Percentiles rank a stretch among this genome's conserved stretches.
These are phyloP conservation scores for Hypocreales sp. DNA, from an alignment of 2,329 filamentous ascomycete species.

Conservation along the genomic window DNA sequence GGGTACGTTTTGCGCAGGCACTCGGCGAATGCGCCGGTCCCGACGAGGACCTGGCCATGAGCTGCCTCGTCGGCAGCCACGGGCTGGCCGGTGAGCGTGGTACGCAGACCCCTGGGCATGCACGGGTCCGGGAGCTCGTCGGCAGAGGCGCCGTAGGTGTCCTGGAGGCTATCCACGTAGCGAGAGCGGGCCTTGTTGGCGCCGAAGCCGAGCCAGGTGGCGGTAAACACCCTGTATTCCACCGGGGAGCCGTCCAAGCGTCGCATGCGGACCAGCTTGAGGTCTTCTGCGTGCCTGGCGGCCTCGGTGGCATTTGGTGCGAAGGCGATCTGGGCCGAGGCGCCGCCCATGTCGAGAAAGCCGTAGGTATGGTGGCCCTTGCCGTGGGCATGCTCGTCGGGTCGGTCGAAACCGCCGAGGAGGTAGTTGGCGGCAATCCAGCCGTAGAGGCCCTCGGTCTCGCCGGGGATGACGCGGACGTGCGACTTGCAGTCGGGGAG, in stretches of 20 bases:
- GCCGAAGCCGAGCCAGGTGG: slow-evolving; percentile 95
- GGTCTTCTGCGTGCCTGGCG: slow-evolving; percentile 73
- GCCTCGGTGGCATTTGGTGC: slow-evolving; percentile 87
- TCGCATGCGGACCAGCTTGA: slow-evolving; percentile 74
- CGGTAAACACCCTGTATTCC: slow-evolving; percentile 86
- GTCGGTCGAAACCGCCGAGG: slow-evolving; percentile 74
- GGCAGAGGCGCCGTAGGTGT: slow-evolving; percentile 42
- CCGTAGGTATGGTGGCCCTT: slow-evolving; percentile 90
- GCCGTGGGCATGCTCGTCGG: slow-evolving; percentile 61
- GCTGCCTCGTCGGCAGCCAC: slow-evolving; percentile 19
- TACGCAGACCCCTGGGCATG: slow-evolving; percentile 61
- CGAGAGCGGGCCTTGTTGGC: slow-evolving; percentile 80
- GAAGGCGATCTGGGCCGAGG: slow-evolving; percentile 95
- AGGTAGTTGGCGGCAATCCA: slow-evolving; percentile 97
- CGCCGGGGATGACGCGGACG: slow-evolving; percentile 87
- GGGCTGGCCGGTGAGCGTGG: slow-evolving; percentile 53
- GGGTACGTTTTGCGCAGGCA: slow-evolving; percentile 74
- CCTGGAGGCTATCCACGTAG: slow-evolving; percentile 64
- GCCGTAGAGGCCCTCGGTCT: slow-evolving; percentile 90
- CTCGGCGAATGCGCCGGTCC: slow-evolving; percentile 76
- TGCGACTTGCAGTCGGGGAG: slow-evolving; percentile 82
- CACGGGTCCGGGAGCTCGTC: slow-evolving; percentile 80
- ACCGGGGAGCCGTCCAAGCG: slow-evolving; percentile 61
- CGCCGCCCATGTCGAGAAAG: slow-evolving; percentile 96
- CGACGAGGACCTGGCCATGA: slow-evolving; percentile 44